Base-by-base conservation (phyloP, 2,329 filamentous ascomycete species). In the Aspergillus sp. region DNA sequence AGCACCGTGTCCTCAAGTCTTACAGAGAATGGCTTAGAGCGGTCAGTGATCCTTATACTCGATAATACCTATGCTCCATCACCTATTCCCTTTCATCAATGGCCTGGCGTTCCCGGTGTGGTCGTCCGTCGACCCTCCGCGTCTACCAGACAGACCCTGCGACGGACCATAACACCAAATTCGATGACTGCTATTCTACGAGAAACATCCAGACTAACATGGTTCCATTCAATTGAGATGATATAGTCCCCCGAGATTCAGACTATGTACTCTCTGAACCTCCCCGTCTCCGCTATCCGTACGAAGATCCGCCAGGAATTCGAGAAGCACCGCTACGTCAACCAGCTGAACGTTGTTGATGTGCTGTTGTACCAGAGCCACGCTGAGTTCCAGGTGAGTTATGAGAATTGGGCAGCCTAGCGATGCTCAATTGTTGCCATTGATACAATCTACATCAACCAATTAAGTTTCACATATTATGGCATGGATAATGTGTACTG, bases 291-390 rank as follows among this genome's bases (percentile, higher is more conserved):
- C 43, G 84, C 86, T 65, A 89, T 99, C 75, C 91, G 95, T 70
- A 96, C 94, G 61, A 94, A 96, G 81, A 90, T 98, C 77, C 87
- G 95, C 76, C 91, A 98, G 81, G 93, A 99, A 77, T 99, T 97
- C 76, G 95, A 99, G 84, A 87, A 92, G 75, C 89, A 98, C 82
- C 86, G 95, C 84, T 97, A 91, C 76, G 92, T 97, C 68, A 91
- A 90, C 78, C 92, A 98, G 81, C 81, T 98, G 58, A 85, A 85
- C 55, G 91, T 94, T 30, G 89, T 97, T 55, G 95, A 99, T 74
- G 90, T 97, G 58, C 82, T 99, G 61, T 79, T 99, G 48, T 90
- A 91, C 80, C 91, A 97, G 80, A 96, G 91, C 74, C 89, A 97
- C 75, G 87, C 90, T 69, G 95, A 99, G 78, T 98, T 89, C 76